Evolutionary conservation across 345 rosid genomes (phyloP).

Genomic region (Brassica rapa): DNA sequence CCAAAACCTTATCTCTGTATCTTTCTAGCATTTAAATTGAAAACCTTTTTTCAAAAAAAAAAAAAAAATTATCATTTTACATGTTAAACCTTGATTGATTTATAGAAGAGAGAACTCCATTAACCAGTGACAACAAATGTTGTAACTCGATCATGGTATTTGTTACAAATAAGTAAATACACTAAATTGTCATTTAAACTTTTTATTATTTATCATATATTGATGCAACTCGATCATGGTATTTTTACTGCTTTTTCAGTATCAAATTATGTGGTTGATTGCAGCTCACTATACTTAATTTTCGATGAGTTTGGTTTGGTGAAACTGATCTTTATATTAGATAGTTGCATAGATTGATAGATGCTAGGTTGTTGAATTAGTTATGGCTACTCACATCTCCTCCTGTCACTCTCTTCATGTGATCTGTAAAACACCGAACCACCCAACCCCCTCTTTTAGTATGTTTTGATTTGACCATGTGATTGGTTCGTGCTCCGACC

Average conservation of each 20-base stretch:
- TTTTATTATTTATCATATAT: no score
- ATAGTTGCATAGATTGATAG: not conserved
- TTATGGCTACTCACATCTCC: not conserved
- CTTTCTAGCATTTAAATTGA: no score
- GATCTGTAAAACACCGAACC: conserved; percentile 30
- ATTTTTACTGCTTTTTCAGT: not conserved
- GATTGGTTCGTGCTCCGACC: conserved; percentile 51
- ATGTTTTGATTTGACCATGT: conserved; percentile 36
- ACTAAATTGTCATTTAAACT: not conserved
- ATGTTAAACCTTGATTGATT: not conserved
- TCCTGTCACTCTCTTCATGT: conserved; percentile 11
- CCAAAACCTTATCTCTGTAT: no score
- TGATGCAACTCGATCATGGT: not conserved
- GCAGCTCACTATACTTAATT: not conserved
- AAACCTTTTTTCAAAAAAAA: no score
- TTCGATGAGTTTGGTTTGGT: conserved; percentile 1
- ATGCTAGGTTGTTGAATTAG: conserved; percentile 9
- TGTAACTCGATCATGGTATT: not conserved
- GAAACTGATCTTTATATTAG: not conserved
- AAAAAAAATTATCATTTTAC: not conserved
- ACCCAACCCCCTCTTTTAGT: conserved; percentile 17
- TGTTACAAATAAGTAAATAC: not conserved
- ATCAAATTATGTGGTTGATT: not conserved
- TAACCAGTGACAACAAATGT: not conserved
- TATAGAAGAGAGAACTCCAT: not conserved